Base-by-base conservation (phyloP, 306 rosid genomes). In the Cicer chorassanicum region DNA sequence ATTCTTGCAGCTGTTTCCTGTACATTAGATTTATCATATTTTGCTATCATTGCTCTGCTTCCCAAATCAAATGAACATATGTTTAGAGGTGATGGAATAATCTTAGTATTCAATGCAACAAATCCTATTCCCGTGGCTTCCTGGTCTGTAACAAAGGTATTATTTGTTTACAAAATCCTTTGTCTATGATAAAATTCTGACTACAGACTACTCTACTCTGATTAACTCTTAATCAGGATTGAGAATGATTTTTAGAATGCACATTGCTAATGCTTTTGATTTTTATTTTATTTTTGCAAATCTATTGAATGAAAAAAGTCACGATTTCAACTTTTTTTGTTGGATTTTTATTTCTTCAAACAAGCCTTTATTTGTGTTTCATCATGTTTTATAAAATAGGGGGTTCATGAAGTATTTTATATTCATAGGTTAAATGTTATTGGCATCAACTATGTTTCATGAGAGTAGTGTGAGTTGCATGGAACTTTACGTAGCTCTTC, bases 111-210 rank as follows among this genome's bases (percentile, higher is more conserved):
- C 84, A 84, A 83, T 16, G 83, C 62, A 68, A 78, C 87, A 49
- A 88, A 89, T 81, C 99, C 97, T 73, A 71, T 83, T 88, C 96
- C 97, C 18, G 78, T 86, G 80, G 82, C 87, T 74, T 82, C 90
- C 55, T 90, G 94, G 96, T 88, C 97, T 44, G 95, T 87, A 54
- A 81, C 85, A 45, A 92, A 90, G 99, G 99, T 94, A 87, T 36
- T 34, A 8, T 38, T 53, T 77, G 10, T 69, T 65, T 74, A 16
- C 69, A 19, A 39, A 74, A 24, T 60, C n/a, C 43, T 19, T 29
- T 68, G 18, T 68, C 24, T 53, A 15, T 45, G 15, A 18, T 29
- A 49, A 34, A 64, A n/a, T 39, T 40, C 41, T 13, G 11, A 56
- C 29, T 57, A 36, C 29, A 18, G 36, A 14, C 34, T 16, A 70